Evolutionary conservation across 2,329 filamentous ascomycete genomes (phyloP), one percentile per base, ranked within the genome.

Genomic region (Ophiosphaerella korrae): DNA sequence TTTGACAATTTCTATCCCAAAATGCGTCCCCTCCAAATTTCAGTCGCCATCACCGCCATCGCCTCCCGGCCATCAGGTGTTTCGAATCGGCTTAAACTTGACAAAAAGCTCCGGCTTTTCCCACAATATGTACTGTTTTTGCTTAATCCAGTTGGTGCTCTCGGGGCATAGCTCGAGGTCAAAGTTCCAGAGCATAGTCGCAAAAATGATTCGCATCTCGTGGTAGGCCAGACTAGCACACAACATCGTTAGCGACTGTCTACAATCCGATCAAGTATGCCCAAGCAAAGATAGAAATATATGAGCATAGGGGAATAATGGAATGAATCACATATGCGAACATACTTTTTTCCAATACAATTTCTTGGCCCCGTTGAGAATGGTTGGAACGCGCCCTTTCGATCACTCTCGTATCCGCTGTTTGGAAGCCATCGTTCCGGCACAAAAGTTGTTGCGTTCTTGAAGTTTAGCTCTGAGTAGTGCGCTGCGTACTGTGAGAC

Each of bases 331-430:
- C 34, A 8, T 36, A 13, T 13, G 16, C 31, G 11, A 14, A 48
- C 40, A 44, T 32, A 55, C 52, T 50, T 53, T 21, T 45, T 52
- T 1, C 57, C 59, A n/a, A 64, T 44, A 32, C 60, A 64, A 8
- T 41, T 42, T 13, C 59, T 14, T 13, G 59, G 52, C 3, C 59
- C 60, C 1, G 51, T 11, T 5, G 47, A 49, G 34, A 62, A 64
- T 9, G 59, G 59, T 7, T 58, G 45, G 1, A 48, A 7, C 8
- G 38, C 52, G 16, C 38, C 29, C 26, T 5, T n/a, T 32, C 9
- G 3, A n/a, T 45, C 43, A 14, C n/a, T 39, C 4, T 3, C 43
- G 34, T 13, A 45, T 7, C 33, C 7, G 3, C 16, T 11, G n/a
- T 45, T 33, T 16, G 33, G 33, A 3, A 45, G 26, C 26, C 26